Evolutionary conservation across 1,284 basidiomycete genomes (phyloP).

Genomic region (Malassezia psittaci): DNA sequence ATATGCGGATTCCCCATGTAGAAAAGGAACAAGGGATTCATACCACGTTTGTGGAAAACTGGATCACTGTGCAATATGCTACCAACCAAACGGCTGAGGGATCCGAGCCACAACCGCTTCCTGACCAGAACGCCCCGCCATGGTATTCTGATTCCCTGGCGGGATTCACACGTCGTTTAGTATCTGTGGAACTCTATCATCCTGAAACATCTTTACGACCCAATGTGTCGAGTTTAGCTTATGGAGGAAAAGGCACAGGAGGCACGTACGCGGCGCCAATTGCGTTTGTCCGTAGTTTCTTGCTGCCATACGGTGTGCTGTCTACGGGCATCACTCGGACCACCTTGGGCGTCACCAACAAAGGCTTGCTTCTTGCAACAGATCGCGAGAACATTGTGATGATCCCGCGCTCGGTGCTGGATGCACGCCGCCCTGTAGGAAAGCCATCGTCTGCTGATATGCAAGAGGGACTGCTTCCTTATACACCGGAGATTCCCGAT

Average conservation of each 20-base stretch:
- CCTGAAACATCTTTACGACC: conserved; percentile 48
- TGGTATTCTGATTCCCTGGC: not conserved
- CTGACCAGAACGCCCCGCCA: not conserved
- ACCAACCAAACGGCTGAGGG: conserved; percentile 54
- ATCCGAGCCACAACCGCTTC: not conserved
- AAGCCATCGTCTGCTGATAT: conserved; percentile 68
- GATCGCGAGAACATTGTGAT: conserved; percentile 64
- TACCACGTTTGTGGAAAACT: conserved; percentile 72
- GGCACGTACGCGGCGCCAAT: conserved; percentile 5
- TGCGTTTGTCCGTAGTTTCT: conserved; percentile 61
- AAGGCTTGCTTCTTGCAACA: conserved; percentile 81
- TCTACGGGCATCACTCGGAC: conserved; percentile 60
- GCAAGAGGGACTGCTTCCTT: conserved; percentile 76
- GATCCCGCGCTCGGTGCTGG: conserved; percentile 64
- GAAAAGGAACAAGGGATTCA: conserved; percentile 52
- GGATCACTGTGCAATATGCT: conserved; percentile 71
- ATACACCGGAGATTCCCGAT: conserved; percentile 66
- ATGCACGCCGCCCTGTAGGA: conserved; percentile 67
- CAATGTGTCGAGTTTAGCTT: conserved; percentile 22
- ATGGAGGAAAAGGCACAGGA: not conserved
- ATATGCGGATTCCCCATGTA: conserved; percentile 32
- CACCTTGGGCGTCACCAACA: conserved; percentile 74
- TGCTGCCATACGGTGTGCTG: conserved; percentile 61
- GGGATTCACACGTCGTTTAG: conserved; percentile 23
- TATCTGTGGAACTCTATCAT: conserved; percentile 79